Percentiles rank a stretch among this genome's conserved stretches.
phyloP scores from a whole-genome alignment of 1,139 yeast genomes.

The Candida sanyaensis region DNA sequence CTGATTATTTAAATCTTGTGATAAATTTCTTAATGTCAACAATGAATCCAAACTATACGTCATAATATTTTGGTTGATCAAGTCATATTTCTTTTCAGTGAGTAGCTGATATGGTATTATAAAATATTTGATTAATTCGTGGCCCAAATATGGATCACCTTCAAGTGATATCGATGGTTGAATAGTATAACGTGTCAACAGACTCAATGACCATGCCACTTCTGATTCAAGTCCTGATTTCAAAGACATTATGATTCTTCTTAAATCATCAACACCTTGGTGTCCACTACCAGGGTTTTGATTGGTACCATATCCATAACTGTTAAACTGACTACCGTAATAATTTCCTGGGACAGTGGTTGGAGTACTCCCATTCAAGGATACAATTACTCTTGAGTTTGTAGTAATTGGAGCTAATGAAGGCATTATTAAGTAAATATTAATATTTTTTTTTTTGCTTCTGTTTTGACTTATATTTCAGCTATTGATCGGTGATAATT shows the following conservation, averaged over 20 bases:
- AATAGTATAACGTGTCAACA: slow-evolving; percentile 58
- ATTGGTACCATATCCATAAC: slow-evolving; percentile 16
- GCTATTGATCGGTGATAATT: neutral
- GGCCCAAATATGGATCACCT: slow-evolving; percentile 48
- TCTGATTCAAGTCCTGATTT: slow-evolving; percentile 60
- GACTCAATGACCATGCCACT: slow-evolving; percentile 64
- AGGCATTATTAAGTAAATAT: neutral
- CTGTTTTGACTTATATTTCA: neutral
- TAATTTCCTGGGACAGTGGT: slow-evolving; percentile 5
- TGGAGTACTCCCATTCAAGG: slow-evolving; percentile 18
- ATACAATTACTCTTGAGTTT: slow-evolving; percentile 18
- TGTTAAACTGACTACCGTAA: slow-evolving; percentile 2
- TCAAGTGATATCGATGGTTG: slow-evolving; percentile 54
- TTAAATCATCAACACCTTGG: slow-evolving; percentile 57
- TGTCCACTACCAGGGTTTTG: slow-evolving; percentile 46
- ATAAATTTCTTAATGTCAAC: slow-evolving; percentile 73
- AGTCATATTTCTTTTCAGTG: slow-evolving; percentile 22
- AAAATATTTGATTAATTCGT: slow-evolving; percentile 50
- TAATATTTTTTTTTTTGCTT: neutral
- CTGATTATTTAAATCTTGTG: slow-evolving; percentile 83
- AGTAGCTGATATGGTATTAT: slow-evolving; percentile 31
- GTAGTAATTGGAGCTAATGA: slow-evolving; percentile 20
- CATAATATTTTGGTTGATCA: slow-evolving; percentile 26
- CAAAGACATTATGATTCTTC: slow-evolving; percentile 65
- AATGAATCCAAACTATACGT: slow-evolving; percentile 59